Evolutionary conservation across 345 rosid species (phyloP).

Genomic region (Aethionema arabicum): DNA sequence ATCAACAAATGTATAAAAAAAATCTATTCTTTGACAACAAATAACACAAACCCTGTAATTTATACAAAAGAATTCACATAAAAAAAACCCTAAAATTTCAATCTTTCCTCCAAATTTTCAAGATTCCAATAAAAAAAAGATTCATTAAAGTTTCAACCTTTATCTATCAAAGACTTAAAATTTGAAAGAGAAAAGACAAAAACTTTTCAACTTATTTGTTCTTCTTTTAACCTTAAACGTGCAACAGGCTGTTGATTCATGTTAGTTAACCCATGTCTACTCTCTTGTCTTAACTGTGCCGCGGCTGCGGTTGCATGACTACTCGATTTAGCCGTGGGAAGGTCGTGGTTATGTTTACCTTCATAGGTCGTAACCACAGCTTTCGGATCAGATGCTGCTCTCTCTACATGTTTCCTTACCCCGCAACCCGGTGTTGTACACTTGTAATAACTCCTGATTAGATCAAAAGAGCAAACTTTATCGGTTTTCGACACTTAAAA

Average conservation of each 20-base stretch:
- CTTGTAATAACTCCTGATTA: conserved; percentile 82
- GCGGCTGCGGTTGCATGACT: conserved; percentile 54
- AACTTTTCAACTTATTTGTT: conserved; percentile 41
- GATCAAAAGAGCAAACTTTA: conserved; percentile 8
- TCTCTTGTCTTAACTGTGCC: conserved; percentile 41
- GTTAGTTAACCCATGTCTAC: conserved; percentile 34
- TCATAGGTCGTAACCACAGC: conserved; percentile 95
- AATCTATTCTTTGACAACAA: conserved; percentile 31
- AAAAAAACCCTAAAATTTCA: conserved; percentile 23
- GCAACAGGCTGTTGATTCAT: conserved; percentile 48
- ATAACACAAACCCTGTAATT: conserved; percentile 34
- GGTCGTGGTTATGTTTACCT: conserved; percentile 92
- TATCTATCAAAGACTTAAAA: neutral
- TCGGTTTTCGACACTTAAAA: too few relatives aligned
- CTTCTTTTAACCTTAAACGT: conserved; percentile 64
- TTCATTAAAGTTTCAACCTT: conserved; percentile 21
- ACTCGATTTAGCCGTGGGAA: conserved; percentile 64
- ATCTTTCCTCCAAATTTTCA: conserved; percentile 19
- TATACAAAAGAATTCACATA: conserved; percentile 41
- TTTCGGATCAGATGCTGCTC: conserved; percentile 91
- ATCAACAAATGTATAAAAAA: conserved; percentile 19
- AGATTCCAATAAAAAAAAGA: conserved; percentile 1
- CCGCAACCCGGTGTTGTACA: conserved; percentile 91
- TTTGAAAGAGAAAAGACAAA: conserved; percentile 4
- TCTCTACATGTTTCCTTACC: conserved; percentile 91